Conservation (phyloP, 2,329 filamentous ascomycete genomes). For the Aureobasidium sp. region DNA sequence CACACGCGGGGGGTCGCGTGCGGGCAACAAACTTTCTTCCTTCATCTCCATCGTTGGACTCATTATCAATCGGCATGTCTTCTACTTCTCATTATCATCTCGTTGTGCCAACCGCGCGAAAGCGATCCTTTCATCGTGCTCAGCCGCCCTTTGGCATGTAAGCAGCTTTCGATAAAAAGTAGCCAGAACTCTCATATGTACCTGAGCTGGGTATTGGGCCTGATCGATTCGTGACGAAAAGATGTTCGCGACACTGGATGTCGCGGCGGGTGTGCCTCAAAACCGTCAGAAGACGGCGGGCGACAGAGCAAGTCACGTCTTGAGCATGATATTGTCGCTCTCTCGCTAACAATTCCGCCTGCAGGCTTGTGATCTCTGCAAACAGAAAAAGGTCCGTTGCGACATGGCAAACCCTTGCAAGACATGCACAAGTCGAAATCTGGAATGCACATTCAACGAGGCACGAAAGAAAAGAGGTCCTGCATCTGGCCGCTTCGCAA, state of each 20-base stretch:
- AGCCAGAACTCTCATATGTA: no score
- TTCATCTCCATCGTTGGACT: no score
- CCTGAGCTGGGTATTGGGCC: no score
- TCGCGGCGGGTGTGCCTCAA: background rate
- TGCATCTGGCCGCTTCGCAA: conserved; percentile 30
- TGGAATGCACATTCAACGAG: conserved; percentile 37
- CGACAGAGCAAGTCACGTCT: background rate
- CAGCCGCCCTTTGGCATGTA: no score
- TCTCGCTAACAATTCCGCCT: background rate
- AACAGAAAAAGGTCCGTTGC: conserved; percentile 36
- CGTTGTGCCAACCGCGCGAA: no score
- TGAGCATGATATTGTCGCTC: background rate
- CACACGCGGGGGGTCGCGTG: background rate
- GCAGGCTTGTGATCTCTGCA: conserved; percentile 36
- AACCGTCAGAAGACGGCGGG: background rate
- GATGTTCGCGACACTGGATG: background rate
- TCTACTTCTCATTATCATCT: no score
- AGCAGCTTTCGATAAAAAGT: no score
- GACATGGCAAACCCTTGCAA: conserved; percentile 35
- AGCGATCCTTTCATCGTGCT: no score
- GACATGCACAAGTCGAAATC: conserved; percentile 33
- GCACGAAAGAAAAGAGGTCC: conserved; percentile 38
- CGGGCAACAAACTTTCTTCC: no score
- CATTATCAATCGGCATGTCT: no score
- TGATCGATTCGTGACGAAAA: background rate